Evolutionary conservation across 2,329 filamentous ascomycete genomes (phyloP), one percentile per base, ranked within the genome.

Genomic region (Colletotrichum lindemuthianum): DNA sequence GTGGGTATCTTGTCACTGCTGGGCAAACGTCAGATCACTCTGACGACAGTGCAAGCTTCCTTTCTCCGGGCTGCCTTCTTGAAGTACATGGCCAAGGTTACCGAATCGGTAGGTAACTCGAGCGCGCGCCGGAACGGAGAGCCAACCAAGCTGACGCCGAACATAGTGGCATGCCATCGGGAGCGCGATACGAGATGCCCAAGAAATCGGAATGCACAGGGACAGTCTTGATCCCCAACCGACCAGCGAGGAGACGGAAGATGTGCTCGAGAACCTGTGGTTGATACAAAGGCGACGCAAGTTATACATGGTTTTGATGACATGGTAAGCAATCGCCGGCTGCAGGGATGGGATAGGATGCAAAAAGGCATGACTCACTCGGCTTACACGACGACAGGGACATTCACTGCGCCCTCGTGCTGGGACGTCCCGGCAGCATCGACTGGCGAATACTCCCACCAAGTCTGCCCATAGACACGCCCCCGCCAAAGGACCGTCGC

Each of bases 151-250:
- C 36, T 55, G 32, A 65, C 41, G 24, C 4, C 33, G 36, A 40
- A 15, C 32, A 32, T 54, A 85, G 82, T 87, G 84, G 84, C 84
- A 87, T 70, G 79, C 80, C 2, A 78, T 89, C 36, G 84, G 84
- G 1, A 79, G 81, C 24, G 82, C 84, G 0, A 88, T 89, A 59
- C 78, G 85, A 44, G 86, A 89, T 70, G 87, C 86, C 0, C 87
- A 89, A 70, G 87, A 89, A 68, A 81, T 89, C 44, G 87, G 86
- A 11, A 76, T 90, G 69, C 84, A 90, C 68, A 79, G 82, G 11
- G 82, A 86, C 66, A 79, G 76, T 40, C 74, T 82, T 34, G 84
- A 87, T 67, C 84, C 84, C 0, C 80, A 81, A 52, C 82, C 84
- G 3, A 75, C 73, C 12, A 75, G 81, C 40, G 74, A 79, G 43